These are phyloP conservation scores for Mimosa pudica DNA, from an alignment of 306 rosid genomes.

Conservation along the genomic window DNA sequence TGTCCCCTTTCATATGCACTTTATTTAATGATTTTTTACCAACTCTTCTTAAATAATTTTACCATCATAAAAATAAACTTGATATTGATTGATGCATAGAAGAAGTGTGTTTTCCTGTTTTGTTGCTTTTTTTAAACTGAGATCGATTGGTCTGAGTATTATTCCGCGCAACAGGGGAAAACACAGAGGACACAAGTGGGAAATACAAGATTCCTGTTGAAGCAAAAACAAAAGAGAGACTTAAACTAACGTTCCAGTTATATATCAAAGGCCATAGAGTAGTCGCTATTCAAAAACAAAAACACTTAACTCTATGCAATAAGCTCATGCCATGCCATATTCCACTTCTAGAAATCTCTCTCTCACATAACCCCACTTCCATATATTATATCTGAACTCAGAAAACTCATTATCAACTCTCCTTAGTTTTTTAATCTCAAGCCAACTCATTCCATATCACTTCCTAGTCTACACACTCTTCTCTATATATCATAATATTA, in stretches of 20 bases:
- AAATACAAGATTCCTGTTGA: neutral
- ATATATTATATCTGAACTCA: neutral
- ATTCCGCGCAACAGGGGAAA: neutral
- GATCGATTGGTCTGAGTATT: neutral
- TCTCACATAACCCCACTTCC: neutral
- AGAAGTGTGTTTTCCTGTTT: neutral
- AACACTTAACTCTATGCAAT: neutral
- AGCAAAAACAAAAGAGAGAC: neutral
- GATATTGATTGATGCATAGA: no score
- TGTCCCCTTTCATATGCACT: neutral
- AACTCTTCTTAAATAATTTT: no score
- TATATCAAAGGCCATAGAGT: neutral
- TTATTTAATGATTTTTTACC: neutral
- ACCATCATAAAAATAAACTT: neutral
- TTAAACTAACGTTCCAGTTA: neutral
- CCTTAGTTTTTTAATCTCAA: slow-evolving; percentile 1
- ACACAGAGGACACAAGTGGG: neutral
- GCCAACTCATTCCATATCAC: neutral
- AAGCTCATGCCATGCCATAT: slow-evolving; percentile 10
- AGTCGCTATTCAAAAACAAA: neutral
- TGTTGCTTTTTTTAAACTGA: no score
- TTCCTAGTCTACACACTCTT: neutral
- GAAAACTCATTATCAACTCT: neutral
- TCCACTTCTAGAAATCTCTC: neutral
- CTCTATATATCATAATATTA: neutral